Evolutionary conservation across 2,329 filamentous ascomycete genomes (phyloP), one percentile per base, ranked within the genome.

Genomic region (Fusarium heterosporum): DNA sequence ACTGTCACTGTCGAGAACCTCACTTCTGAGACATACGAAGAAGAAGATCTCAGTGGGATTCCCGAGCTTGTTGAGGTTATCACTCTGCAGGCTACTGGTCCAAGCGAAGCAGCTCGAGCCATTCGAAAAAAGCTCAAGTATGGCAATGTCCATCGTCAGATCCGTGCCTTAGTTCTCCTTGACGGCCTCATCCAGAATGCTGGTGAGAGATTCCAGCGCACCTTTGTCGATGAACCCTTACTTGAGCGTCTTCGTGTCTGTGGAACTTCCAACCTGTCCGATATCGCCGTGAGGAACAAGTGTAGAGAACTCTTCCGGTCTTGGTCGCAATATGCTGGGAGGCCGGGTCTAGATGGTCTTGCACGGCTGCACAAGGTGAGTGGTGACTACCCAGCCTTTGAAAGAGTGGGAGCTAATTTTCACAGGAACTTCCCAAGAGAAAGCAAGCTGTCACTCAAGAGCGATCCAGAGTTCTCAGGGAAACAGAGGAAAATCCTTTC

Each of bases 51-150:
- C 36, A 91, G 92, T 72, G 96, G 95, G 25, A 93, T 99, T 68
- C 92, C 95, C 39, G 94, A 98, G 73, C 88, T 99, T 25, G 92
- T 98, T 66, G 96, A 99, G 78, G 93, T 96, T 56, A 92, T 99
- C 76, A 91, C 92, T 69, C 88, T 99, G 60, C 96, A 99, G 79
- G 85, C 87, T 26, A 91, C 92, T 8, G 96, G 96, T 0, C 93
- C 96, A 3, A 87, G 88, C 13, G 96, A 99, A 82, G 94, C 94
- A 60, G 93, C 95, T 53, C 89, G 96, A 75, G 94, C 96, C 46
- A 87, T 99, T 72, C 89, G 96, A 62, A 99, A 99, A 87, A 98
- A 98, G 83, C 87, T 99, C 85, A 99, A 99, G 82, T 98, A 99
- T 79, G 96, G 96, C 72, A 97, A 89, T 74, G 85, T 92, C n/a